Evolutionary conservation across 331 rosid genomes (phyloP), one percentile per base, ranked within the genome.

Genomic region (Rosa hybrid): DNA sequence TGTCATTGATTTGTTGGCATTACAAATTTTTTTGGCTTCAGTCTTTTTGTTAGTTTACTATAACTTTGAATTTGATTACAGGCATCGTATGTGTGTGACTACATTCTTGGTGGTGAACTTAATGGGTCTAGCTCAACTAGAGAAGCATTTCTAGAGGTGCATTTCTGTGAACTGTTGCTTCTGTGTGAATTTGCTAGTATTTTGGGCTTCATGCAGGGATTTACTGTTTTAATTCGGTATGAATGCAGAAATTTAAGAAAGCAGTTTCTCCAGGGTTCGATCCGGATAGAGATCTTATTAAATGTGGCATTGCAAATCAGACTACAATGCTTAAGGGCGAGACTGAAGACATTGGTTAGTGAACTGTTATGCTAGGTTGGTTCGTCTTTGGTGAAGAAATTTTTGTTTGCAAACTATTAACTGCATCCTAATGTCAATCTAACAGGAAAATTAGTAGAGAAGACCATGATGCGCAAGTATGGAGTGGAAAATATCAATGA

Each of bases 281-380:
- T 84, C 99, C 98, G 3, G 97, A 96, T 65, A 71, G 9, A 25
- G 98, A 93, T 84, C 90, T 93, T 12, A 51, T 83, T 21, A 91
- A 92, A 86, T 12, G 81, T 13, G 99, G 99, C 71, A 88, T 96
- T 76, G 98, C 99, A 18, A 96, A 96, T 83, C 99, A 96, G 94
- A 96, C 99, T 59, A 96, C 99, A 27, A 96, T 96, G 97, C 97
- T 93, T 78, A 96, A 93, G 87, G 99, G 99, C 82, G 99, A 96
- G 88, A 96, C 98, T 0, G 97, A 96, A 86, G 99, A 91, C 48
- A 96, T 96, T 49, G 99, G 99, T 96, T 83, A 82, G 91, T 74
- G 71, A 62, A 53, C 51, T 46, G 39, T 77, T 78, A 27, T 21
- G 41, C 49, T 48, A 64, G 12, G 20, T 30, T 42, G n/a, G 48